Evolutionary conservation across 2,329 filamentous ascomycete genomes (phyloP).

Genomic region (Monilinia aucupariae): DNA sequence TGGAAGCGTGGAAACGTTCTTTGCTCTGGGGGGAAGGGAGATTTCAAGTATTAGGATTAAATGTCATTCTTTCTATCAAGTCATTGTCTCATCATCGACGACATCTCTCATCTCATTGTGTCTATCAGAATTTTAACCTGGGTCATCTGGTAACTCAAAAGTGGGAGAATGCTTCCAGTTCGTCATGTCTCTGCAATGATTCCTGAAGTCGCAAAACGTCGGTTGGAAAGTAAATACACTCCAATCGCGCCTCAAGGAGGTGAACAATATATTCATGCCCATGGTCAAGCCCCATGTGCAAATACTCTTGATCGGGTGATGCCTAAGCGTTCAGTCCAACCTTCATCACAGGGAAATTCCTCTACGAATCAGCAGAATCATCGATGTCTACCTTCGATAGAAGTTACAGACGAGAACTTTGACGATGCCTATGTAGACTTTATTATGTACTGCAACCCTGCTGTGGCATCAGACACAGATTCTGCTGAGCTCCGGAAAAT

Average conservation of each 20-base stretch:
- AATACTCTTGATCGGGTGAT: conserved; percentile 18
- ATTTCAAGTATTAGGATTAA: conserved; percentile 2
- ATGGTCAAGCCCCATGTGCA: conserved; percentile 15
- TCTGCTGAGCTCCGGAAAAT: conserved; percentile 65
- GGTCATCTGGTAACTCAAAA: background rate
- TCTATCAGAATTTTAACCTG: background rate
- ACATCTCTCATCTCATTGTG: background rate
- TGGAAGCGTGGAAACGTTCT: background rate
- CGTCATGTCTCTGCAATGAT: conserved; percentile 18
- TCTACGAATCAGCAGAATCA: conserved; percentile 9
- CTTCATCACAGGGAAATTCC: conserved; percentile 6
- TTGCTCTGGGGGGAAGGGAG: background rate
- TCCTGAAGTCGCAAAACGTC: conserved; percentile 23
- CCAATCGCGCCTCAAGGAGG: conserved; percentile 20
- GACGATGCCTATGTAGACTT: conserved; percentile 80
- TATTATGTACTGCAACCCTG: conserved; percentile 86
- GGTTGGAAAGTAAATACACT: conserved; percentile 24
- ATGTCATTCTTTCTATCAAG: conserved; percentile 6
- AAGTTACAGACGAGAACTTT: conserved; percentile 65
- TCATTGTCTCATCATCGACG: background rate
- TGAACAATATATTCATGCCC: conserved; percentile 15
- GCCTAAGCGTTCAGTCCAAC: conserved; percentile 16
- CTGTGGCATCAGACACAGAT: conserved; percentile 64
- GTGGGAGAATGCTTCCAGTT: conserved; percentile 20
- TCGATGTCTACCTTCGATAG: conserved; percentile 54